A percentile compares a stretch with the other conserved stretches of the same genome.
phyloP scores from a whole-genome alignment of 2,329 filamentous ascomycete species.

The Botryotinia calthae region DNA sequence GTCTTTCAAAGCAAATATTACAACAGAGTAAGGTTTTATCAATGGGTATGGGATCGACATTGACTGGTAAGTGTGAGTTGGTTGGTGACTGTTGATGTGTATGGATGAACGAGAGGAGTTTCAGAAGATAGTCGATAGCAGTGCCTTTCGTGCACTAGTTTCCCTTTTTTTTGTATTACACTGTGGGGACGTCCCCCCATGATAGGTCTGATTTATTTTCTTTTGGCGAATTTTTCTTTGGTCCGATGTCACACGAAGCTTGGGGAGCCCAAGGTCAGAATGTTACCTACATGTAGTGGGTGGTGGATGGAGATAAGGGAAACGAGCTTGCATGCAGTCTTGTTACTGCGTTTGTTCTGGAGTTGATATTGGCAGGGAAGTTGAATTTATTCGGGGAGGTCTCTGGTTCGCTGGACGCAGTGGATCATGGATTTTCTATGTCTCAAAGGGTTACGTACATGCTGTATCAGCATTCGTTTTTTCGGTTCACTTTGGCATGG shows the following conservation, averaged over 20 bases:
- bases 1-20: too few species aligned
- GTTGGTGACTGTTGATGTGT: too few species aligned
- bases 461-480: background rate
- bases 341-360: background rate
- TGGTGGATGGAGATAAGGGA: background rate
- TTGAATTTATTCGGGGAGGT: background rate
- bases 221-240: background rate
- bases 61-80: too few species aligned
- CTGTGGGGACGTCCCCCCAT: conserved; percentile 3
- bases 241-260: background rate
- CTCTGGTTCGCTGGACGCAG: conserved; percentile 5
- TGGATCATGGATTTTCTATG: background rate
- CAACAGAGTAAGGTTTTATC: too few species aligned
- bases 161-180: background rate
- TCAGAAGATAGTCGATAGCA: background rate
- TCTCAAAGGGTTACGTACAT: background rate
- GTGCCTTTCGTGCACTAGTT: conserved; percentile 1
- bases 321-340: background rate
- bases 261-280: background rate
- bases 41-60: too few species aligned
- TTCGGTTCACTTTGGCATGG: background rate
- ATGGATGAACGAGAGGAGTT: background rate
- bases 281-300: background rate
- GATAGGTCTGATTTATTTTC: background rate
- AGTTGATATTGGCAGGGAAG: background rate